phyloP scores from a whole-genome alignment of 805 yeast genomes.

The Teunomyces tritomae region DNA sequence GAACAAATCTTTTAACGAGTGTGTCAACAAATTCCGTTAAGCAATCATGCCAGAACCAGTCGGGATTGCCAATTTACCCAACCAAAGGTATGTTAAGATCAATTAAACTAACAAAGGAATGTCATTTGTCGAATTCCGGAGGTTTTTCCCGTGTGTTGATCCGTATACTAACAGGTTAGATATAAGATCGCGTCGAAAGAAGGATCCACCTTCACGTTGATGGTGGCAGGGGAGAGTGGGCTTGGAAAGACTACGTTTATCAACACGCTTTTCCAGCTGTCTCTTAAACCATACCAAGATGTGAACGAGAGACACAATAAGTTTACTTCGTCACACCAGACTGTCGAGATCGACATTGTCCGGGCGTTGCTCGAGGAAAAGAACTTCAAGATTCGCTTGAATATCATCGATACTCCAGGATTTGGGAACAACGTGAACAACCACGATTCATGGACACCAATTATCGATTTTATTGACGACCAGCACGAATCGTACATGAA shows the following conservation, averaged over 20 bases:
- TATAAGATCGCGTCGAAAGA: conserved; percentile 72
- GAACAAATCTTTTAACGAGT: conserved; percentile 1
- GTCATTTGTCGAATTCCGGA: no score
- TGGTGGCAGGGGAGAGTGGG: conserved; percentile 92
- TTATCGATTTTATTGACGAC: conserved; percentile 85
- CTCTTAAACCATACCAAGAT: conserved; percentile 58
- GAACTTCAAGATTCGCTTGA: conserved; percentile 72
- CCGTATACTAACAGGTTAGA: conserved; percentile 27
- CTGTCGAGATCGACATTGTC: conserved; percentile 74
- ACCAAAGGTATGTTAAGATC: conserved; percentile 56
- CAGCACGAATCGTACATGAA: conserved; percentile 87
- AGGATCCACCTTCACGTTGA: conserved; percentile 75
- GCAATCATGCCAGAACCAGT: conserved; percentile 51
- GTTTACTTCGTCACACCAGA: conserved; percentile 53
- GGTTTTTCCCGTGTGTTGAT: not conserved
- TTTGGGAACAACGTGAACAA: conserved; percentile 90
- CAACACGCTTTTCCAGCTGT: conserved; percentile 78
- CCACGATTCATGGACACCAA: conserved; percentile 80
- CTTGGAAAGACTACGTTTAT: conserved; percentile 90
- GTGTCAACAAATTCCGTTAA: not conserved
- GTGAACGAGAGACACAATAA: conserved; percentile 55
- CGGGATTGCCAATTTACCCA: conserved; percentile 72
- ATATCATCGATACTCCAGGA: conserved; percentile 90
- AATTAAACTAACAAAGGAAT: no score
- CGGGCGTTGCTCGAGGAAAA: conserved; percentile 84